phyloP scores from a whole-genome alignment of 2,329 filamentous ascomycete genomes.

The Parascedosporium putredinis region DNA sequence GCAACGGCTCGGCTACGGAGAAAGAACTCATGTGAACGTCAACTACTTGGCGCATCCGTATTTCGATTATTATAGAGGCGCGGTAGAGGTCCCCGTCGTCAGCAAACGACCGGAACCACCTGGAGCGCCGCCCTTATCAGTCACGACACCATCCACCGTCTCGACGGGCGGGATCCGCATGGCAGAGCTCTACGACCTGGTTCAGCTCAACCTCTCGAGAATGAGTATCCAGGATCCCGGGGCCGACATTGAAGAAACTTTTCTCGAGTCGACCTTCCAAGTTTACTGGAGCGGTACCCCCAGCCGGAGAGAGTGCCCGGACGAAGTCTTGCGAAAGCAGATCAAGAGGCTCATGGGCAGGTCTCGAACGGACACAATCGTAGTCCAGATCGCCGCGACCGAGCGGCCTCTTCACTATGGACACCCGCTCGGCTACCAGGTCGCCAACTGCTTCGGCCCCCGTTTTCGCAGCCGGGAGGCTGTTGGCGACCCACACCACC shows the following conservation, averaged over 20 bases:
- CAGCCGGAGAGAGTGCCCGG: background rate
- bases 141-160: constrained; percentile 4
- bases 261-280: constrained; percentile 4
- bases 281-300: constrained; percentile 4
- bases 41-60: constrained; percentile 5
- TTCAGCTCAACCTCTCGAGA: constrained; percentile 7
- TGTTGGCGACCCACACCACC: constrained; percentile 4
- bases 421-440: background rate
- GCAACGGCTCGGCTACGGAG: constrained; percentile 1
- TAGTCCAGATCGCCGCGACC: constrained; percentile 1
- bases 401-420: background rate
- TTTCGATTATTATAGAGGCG: constrained; percentile 6
- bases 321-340: constrained; percentile 2
- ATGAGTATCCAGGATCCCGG: constrained; percentile 2
- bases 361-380: constrained; percentile 1
- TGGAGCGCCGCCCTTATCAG: constrained; percentile 1
- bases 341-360: constrained; percentile 2
- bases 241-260: constrained; percentile 2
- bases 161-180: constrained; percentile 11
- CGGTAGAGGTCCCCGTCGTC: background rate
- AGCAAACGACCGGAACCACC: constrained; percentile 1
- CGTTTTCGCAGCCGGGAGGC: constrained; percentile 5
- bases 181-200: constrained; percentile 13
- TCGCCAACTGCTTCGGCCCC: constrained; percentile 1
- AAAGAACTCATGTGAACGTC: constrained; percentile 5